phyloP scores from a whole-genome alignment of 2,329 filamentous ascomycete species.

The Paramyrothecium sp. region DNA sequence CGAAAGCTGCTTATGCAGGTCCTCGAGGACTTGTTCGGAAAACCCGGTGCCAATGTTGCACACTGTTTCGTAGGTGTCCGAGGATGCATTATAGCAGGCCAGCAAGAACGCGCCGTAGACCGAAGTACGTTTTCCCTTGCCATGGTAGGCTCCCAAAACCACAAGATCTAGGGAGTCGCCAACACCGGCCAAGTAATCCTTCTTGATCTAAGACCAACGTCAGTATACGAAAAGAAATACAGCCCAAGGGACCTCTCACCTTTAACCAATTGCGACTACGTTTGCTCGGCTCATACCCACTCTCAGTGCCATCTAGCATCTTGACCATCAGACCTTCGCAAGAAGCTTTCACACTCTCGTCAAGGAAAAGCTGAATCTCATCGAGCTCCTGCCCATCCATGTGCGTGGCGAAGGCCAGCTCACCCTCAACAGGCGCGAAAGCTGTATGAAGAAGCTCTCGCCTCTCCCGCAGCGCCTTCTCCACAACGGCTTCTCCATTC shows the following conservation, averaged over 20 bases:
- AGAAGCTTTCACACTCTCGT: conserved; percentile 92
- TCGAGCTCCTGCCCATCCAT: conserved; percentile 89
- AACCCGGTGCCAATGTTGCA: conserved; percentile 99
- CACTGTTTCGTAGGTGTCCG: conserved; percentile 86
- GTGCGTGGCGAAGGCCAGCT: conserved; percentile 85
- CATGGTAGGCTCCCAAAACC: conserved; percentile 90
- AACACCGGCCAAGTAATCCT: conserved; percentile 91
- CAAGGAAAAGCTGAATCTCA: conserved; percentile 87
- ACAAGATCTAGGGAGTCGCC: conserved; percentile 97
- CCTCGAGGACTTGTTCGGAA: conserved; percentile 88
- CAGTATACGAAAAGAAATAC: conserved; percentile 11
- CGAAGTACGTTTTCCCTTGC: conserved; percentile 91
- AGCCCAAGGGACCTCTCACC: conserved; percentile 40
- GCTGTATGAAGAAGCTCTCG: conserved; percentile 71
- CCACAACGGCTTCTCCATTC: conserved; percentile 86
- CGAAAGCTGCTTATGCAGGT: conserved; percentile 74
- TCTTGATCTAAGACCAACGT: conserved; percentile 72
- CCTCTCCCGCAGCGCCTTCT: conserved; percentile 81
- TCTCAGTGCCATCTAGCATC: conserved; percentile 93
- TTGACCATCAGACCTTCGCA: conserved; percentile 99
- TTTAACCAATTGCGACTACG: conserved; percentile 98
- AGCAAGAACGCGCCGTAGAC: conserved; percentile 95
- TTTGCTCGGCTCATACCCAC: conserved; percentile 93
- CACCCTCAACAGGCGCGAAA: conserved; percentile 78
- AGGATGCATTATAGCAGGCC: conserved; percentile 82